Evolutionary conservation across 225 moss, liverwort and hornwort species (phyloP).

Genomic region (Sphagnum contortum): DNA sequence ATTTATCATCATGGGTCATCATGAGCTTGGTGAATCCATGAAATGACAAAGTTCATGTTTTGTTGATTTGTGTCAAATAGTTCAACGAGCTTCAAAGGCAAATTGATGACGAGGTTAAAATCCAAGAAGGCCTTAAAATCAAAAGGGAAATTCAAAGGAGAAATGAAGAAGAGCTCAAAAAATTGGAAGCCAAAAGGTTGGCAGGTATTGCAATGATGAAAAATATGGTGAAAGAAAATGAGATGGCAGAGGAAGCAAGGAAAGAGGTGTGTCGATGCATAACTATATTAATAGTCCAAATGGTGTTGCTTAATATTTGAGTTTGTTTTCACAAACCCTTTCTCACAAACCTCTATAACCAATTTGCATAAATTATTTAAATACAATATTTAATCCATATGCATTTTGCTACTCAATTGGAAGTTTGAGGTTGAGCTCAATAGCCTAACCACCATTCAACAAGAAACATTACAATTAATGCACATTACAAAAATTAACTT

Average conservation of each 20-base stretch:
- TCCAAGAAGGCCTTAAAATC: conserved; percentile 84
- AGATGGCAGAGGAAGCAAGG: conserved; percentile 27
- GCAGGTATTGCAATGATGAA: conserved; percentile 44
- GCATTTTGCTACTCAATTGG: no score
- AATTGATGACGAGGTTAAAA: conserved; percentile 60
- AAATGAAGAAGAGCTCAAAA: conserved; percentile 46
- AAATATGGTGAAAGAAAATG: conserved; percentile 51
- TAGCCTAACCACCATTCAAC: no score
- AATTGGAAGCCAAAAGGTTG: conserved; percentile 40
- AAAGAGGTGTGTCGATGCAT: conserved; percentile 12
- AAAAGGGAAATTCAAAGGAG: conserved; percentile 52
- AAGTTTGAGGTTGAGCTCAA: no score
- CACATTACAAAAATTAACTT: no score
- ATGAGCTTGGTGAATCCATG: no score
- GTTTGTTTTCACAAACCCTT: no score
- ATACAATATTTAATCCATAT: no score
- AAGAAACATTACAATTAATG: no score
- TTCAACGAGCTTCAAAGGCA: conserved; percentile 52
- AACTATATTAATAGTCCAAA: background rate
- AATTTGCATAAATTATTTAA: no score
- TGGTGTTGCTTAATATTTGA: background rate
- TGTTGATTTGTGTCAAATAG: conserved; percentile 11
- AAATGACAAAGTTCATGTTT: no score
- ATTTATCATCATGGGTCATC: no score
- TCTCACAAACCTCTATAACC: no score